A percentile compares a stretch with the other conserved stretches of the same genome.
These are phyloP conservation scores for Mycosphaerelloides madeirae DNA, from an alignment of 2,329 filamentous ascomycete species.

Conservation along the genomic window DNA sequence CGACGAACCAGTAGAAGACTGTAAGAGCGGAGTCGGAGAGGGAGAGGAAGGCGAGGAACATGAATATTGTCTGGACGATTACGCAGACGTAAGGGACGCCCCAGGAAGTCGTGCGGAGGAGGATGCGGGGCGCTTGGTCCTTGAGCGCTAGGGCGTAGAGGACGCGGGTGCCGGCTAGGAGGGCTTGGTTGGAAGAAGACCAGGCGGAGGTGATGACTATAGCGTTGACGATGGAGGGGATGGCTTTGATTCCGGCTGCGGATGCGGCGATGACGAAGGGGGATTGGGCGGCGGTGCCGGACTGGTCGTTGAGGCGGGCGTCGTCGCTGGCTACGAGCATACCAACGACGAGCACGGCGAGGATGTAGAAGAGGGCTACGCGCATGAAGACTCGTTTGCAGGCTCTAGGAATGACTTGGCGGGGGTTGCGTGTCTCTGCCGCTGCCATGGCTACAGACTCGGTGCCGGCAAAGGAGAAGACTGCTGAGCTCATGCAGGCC, in stretches of 20 bases:
- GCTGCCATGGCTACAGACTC: constrained; percentile 25
- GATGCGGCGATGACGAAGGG: constrained; percentile 57
- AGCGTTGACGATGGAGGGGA: constrained; percentile 63
- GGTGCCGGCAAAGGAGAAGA: constrained; percentile 22
- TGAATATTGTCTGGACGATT: constrained; percentile 23
- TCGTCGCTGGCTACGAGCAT: constrained; percentile 40
- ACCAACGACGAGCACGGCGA: constrained; percentile 35
- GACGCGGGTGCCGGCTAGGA: constrained; percentile 50
- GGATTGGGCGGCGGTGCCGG: constrained; percentile 39
- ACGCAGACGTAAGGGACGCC: constrained; percentile 25
- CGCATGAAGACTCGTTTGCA: constrained; percentile 23
- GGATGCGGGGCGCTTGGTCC: constrained; percentile 56
- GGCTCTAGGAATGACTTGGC: constrained; percentile 22
- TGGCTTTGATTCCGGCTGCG: constrained; percentile 54
- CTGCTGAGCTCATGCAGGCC: constrained; percentile 22
- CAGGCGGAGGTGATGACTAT: constrained; percentile 62
- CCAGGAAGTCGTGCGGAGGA: constrained; percentile 39
- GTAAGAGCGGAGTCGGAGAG: constrained; percentile 48
- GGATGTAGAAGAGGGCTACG: constrained; percentile 36
- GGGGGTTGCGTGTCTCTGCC: constrained; percentile 24
- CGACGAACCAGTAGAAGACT: constrained; percentile 62
- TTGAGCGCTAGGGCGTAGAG: constrained; percentile 55
- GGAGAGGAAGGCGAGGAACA: constrained; percentile 28
- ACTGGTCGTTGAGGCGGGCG: constrained; percentile 25
- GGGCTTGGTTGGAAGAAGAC: constrained; percentile 52